Percentiles rank a stretch among this genome's conserved stretches.
These are phyloP conservation scores for Daldinia sp. DNA, from an alignment of 2,329 filamentous ascomycete species.

Conservation along the genomic window DNA sequence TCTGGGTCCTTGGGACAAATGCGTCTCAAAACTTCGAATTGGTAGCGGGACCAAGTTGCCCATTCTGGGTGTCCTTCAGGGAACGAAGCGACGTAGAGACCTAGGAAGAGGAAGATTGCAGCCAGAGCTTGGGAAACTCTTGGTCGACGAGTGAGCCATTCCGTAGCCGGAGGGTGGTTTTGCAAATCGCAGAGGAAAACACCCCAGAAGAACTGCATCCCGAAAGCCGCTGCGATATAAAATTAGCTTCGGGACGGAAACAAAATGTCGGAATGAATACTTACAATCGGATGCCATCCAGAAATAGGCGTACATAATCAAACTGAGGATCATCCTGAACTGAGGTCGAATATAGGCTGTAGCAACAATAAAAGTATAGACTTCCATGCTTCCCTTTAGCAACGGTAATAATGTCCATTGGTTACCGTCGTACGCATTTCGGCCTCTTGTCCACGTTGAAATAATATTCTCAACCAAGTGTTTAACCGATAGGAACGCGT, in stretches of 20 bases:
- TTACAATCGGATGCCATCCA: conserved; percentile 50
- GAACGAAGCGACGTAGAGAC: conserved; percentile 66
- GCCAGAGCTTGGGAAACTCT: conserved; percentile 55
- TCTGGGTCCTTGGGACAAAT: conserved; percentile 59
- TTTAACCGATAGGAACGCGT: conserved; percentile 52
- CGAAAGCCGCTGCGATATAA: conserved; percentile 51
- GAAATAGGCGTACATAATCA: conserved; percentile 59
- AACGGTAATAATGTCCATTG: conserved; percentile 67
- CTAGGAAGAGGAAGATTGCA: conserved; percentile 58
- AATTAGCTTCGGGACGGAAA: conserved; percentile 21
- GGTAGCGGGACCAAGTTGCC: conserved; percentile 61
- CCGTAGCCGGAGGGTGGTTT: conserved; percentile 55
- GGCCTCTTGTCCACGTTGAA: conserved; percentile 59
- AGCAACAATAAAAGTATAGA: conserved; percentile 62
- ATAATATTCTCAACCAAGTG: conserved; percentile 56
- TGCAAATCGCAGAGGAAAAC: conserved; percentile 69
- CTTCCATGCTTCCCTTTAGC: conserved; percentile 61
- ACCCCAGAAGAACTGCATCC: conserved; percentile 68
- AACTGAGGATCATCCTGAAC: conserved; percentile 58
- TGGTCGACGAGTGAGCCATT: conserved; percentile 57
- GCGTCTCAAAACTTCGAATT: conserved; percentile 52
- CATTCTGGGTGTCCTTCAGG: conserved; percentile 64
- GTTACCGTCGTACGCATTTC: conserved; percentile 63
- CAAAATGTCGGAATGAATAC: conserved; percentile 14
- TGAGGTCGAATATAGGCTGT: conserved; percentile 58